Conservation (phyloP, 1,284 basidiomycete genomes). For the Singerocomus inundabilis region DNA sequence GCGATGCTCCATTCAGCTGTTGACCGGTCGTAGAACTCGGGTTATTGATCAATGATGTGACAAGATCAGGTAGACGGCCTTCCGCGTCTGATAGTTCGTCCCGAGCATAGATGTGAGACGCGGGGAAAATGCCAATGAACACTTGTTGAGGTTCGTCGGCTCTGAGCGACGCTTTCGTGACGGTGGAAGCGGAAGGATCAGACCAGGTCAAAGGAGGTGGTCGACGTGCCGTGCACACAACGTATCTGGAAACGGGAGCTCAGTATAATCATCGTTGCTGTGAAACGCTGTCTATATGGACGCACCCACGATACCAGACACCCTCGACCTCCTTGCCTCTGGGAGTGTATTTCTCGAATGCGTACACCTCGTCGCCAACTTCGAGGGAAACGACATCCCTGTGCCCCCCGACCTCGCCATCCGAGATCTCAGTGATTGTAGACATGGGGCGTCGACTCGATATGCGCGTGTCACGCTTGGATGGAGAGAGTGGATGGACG, state of each 20-base stretch:
- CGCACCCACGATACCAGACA: slow-evolving; percentile 88
- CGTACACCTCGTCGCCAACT: slow-evolving; percentile 95
- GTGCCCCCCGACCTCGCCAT: slow-evolving; percentile 62
- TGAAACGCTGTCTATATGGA: slow-evolving; percentile 23
- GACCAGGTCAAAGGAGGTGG: slow-evolving; percentile 66
- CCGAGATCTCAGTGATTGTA: slow-evolving; percentile 66
- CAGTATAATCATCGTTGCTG: slow-evolving; percentile 2
- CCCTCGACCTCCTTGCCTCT: slow-evolving; percentile 71
- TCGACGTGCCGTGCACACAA: slow-evolving; percentile 76
- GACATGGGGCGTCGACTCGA: slow-evolving; percentile 61
- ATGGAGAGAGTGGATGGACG: slow-evolving; percentile 71
- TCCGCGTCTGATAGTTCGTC: slow-evolving; percentile 90
- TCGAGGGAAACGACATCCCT: slow-evolving; percentile 79
- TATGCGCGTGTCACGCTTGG: slow-evolving; percentile 67
- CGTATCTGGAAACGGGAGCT: slow-evolving; percentile 60
- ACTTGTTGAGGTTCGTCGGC: slow-evolving; percentile 81
- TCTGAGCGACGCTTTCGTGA: slow-evolving; percentile 47
- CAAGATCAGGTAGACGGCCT: slow-evolving; percentile 75
- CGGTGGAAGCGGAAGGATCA: slow-evolving; percentile 50
- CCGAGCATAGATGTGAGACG: slow-evolving; percentile 85
- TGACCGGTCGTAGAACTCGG: slow-evolving; percentile 34
- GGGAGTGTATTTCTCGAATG: slow-evolving; percentile 86
- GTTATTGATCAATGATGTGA: slow-evolving; percentile 42
- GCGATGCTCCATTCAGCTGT: slow-evolving; percentile 36
- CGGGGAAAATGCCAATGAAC: slow-evolving; percentile 94